Base-by-base conservation (phyloP, 768 basidiomycete species). In the Boletus subcaerulescens region DNA sequence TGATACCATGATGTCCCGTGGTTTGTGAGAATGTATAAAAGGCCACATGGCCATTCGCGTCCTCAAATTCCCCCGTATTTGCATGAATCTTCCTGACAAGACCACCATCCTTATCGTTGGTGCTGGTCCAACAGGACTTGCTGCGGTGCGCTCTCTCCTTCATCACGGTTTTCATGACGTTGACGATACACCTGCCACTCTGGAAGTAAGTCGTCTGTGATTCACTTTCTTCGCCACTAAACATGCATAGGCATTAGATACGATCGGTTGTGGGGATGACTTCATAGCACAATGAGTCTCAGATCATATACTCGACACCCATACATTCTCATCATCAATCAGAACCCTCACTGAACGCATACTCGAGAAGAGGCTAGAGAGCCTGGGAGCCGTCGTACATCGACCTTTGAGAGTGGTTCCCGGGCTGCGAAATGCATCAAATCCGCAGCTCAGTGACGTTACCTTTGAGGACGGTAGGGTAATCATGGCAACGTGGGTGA, bases 101-200 rank as follows among this genome's bases (percentile, higher is more conserved):
- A 76, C 78, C 3, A 75, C 74, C 18, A 65, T 82, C 18, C 74
- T 82, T 45, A 71, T 83, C 26, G 75, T 82, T 12, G 81, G 80
- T 38, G 77, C 78, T 18, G 80, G 81, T 14, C 81, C 81, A 20
- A 63, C 72, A 0, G 81, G 81, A 12, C 74, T 82, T 44, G 68
- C 76, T 2, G 65, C 73, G 43, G 80, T 80, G 15, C 60, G 80
- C 15, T 73, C 80, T 20, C 74, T 83, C 5, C 60, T 69, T 17
- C 67, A 74, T 12, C 71, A 76, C 6, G 76, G 75, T 3, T 71
- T 73, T 44, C 64, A 54, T 33, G 74, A 80, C 15, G 77, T 81
- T 3, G 80, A 83, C 48, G 71, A 69, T 26, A 22, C 63, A 5
- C 26, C 82, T 33, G 75, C 78, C 32, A 82, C 82, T 11, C 65